These are phyloP conservation scores for Hippophae tibetana DNA, from an alignment of 306 rosid species.

Conservation along the genomic window DNA sequence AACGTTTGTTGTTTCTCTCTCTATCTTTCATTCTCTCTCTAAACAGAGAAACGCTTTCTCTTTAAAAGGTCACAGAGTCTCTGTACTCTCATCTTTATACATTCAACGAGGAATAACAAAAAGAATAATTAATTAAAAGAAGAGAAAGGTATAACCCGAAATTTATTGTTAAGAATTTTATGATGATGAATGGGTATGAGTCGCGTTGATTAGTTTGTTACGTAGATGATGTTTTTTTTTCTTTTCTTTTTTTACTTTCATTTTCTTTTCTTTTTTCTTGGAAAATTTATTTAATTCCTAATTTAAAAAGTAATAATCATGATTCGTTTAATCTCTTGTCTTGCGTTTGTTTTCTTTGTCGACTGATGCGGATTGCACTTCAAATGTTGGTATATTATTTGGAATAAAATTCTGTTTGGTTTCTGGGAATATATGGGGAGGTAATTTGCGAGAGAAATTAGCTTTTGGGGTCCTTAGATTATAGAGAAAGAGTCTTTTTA, in stretches of 20 bases:
- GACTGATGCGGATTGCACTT: constrained; percentile 2
- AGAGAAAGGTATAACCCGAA: constrained; percentile 27
- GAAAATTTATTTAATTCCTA: no score
- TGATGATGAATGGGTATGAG: no score
- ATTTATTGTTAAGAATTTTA: no score
- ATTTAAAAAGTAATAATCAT: neutral
- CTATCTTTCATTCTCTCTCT: constrained; percentile 10
- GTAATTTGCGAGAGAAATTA: constrained; percentile 19
- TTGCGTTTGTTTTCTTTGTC: neutral
- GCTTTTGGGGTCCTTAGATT: constrained; percentile 38
- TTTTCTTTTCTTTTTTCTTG: no score
- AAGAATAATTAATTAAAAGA: neutral
- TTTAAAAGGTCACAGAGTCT: neutral
- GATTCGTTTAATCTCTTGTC: neutral
- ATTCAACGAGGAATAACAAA: constrained; percentile 8
- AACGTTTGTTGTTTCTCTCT: constrained; percentile 22
- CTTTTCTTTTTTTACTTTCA: no score
- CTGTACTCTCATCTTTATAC: constrained; percentile 16
- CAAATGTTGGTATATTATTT: neutral
- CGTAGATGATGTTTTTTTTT: no score
- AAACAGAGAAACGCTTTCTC: constrained; percentile 7
- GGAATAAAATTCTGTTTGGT: constrained; percentile 12
- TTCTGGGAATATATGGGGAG: constrained; percentile 20
- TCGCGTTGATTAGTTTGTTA: no score
- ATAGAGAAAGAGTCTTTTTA: constrained; percentile 38